phyloP scores from a whole-genome alignment of 2,329 filamentous ascomycete species.

The Chaetomium sp. region DNA sequence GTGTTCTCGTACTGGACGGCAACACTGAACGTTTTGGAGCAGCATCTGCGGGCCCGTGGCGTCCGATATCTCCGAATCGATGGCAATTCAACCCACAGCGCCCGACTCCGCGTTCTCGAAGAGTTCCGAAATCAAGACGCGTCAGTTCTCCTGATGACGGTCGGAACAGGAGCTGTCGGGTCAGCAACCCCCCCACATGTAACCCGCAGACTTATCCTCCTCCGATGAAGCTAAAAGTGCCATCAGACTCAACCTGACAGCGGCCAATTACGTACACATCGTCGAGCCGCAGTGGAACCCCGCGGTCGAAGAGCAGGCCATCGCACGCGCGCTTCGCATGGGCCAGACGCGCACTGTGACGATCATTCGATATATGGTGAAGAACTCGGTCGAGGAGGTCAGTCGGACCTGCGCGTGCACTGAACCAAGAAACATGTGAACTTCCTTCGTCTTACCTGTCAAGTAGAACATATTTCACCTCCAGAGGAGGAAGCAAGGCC shows the following conservation, averaged over 20 bases:
- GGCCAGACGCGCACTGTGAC: neutral
- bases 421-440: neutral
- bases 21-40: neutral
- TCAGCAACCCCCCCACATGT: neutral
- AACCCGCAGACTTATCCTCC: neutral
- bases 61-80: neutral
- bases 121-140: neutral
- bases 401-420: neutral
- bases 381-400: neutral
- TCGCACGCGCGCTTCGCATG: neutral
- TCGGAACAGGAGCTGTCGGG: neutral
- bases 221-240: neutral
- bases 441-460: neutral
- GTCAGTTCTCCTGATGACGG: neutral
- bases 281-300: neutral
- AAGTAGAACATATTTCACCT: neutral
- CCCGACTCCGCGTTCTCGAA: neutral
- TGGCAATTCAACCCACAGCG: neutral
- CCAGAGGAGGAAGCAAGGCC: neutral
- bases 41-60: neutral
- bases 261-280: conserved; percentile 1
- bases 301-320: conserved; percentile 1
- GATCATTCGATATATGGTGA: conserved; percentile 1
- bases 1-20: neutral
- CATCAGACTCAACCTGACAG: neutral